These are phyloP conservation scores for Nissolia schottii DNA, from an alignment of 306 rosid species.

Conservation along the genomic window DNA sequence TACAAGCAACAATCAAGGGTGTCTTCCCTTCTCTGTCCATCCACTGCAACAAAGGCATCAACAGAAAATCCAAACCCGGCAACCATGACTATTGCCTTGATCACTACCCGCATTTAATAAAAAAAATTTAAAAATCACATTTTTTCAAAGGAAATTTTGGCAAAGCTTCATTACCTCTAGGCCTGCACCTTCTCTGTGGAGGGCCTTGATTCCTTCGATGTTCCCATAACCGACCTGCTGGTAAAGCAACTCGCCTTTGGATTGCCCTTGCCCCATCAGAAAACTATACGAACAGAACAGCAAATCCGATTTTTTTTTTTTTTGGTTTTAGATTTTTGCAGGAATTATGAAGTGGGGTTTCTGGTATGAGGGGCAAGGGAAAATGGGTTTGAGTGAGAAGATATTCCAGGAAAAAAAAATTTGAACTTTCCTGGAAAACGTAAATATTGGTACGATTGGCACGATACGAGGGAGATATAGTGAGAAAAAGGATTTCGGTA, in stretches of 20 bases:
- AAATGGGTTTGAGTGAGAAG: neutral
- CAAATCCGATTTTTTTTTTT: neutral
- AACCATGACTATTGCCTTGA: neutral
- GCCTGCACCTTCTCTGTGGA: slow-evolving; percentile 73
- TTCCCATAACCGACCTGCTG: slow-evolving; percentile 81
- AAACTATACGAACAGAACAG: neutral
- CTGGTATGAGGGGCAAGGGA: neutral
- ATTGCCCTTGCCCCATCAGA: slow-evolving; percentile 82
- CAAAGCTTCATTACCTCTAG: slow-evolving; percentile 62
- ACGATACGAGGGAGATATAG: neutral
- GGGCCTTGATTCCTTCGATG: slow-evolving; percentile 73
- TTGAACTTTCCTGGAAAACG: slow-evolving; percentile 37
- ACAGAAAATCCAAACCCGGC: slow-evolving; percentile 16
- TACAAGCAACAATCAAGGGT: slow-evolving; percentile 82
- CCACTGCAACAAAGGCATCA: slow-evolving; percentile 51
- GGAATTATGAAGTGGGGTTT: neutral
- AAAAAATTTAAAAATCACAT: neutral
- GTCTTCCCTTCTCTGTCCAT: slow-evolving; percentile 73
- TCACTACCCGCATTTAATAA: neutral
- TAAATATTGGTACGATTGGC: neutral
- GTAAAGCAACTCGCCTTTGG: slow-evolving; percentile 72
- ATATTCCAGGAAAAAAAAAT: slow-evolving; percentile 40
- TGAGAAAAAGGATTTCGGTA: neutral
- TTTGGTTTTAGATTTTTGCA: neutral
- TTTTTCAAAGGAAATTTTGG: neutral